Conservation (phyloP, 2,329 filamentous ascomycete genomes). For the Penicillium sp. region DNA sequence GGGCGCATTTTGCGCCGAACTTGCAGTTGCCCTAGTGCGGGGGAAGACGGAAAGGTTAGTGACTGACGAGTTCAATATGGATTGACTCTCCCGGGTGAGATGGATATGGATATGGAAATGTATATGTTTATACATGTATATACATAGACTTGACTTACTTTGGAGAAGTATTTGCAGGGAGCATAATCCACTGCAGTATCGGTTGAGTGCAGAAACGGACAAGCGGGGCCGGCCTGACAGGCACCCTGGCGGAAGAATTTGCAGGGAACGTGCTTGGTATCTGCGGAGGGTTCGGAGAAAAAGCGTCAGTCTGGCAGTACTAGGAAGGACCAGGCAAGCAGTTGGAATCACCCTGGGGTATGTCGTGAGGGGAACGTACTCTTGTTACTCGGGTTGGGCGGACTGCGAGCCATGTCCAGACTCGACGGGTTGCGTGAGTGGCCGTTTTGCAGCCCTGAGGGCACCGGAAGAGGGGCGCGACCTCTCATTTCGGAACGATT, state of each 20-base stretch:
- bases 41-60: too few relatives aligned
- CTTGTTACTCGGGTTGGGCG: conserved; percentile 51
- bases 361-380: conserved; percentile 24
- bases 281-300: too few relatives aligned
- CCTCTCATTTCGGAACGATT: conserved; percentile 46
- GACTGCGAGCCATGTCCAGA: conserved; percentile 53
- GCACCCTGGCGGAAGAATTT: conserved; percentile 98
- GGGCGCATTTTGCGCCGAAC: conserved; percentile 96
- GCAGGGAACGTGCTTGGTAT: conserved; percentile 96
- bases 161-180: conserved; percentile 97
- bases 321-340: too few relatives aligned
- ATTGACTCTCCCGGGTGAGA: too few relatives aligned
- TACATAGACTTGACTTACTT: conserved; percentile 62
- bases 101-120: too few relatives aligned
- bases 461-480: conserved; percentile 44
- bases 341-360: too few relatives aligned
- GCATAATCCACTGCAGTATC: conserved; percentile 82
- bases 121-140: too few relatives aligned
- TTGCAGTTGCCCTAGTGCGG: conserved; percentile 87
- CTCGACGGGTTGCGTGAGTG: conserved; percentile 47
- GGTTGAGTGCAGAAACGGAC: conserved; percentile 93
- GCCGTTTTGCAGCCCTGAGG: conserved; percentile 45
- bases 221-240: conserved; percentile 94
- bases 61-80: too few relatives aligned
- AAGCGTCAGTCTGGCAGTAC: too few relatives aligned